Evolutionary conservation across 2,329 filamentous ascomycete genomes (phyloP), one percentile per base, ranked within the genome.

Genomic region (Diaporthe vaccinii): DNA sequence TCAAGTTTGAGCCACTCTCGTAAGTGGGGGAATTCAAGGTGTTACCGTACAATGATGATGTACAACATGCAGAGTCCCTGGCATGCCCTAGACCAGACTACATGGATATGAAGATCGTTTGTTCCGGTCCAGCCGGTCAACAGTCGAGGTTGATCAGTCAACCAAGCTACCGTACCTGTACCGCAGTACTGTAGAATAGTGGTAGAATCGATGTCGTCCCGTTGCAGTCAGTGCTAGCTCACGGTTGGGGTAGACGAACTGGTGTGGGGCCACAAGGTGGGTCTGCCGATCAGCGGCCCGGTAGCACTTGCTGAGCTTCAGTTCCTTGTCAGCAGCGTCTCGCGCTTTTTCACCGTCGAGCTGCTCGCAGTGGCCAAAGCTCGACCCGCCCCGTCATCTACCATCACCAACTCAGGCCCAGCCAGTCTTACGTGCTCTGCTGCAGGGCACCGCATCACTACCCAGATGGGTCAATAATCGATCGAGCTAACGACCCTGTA

Each of bases 221-320:
- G n/a, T 55, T 25, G 22, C 20, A n/a, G 49, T 55, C 49, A 31
- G 34, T 28, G 22, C 34, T 12, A 20, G 31, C 7, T 25, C 8
- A 39, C 14, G n/a, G 65, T 41, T 69, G 65, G 46, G 65, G 46
- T 39, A 25, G 41, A 53, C 31, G 28, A 67, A 51, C 62, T 53
- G 46, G 9, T 41, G 65, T 69, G 46, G 46, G 20, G 34, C 34
- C 9, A n/a, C 9, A 12, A 28, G n/a, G 65, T 69, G 65, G 65
- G 65, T 55, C 65, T 51, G 46, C 49, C 65, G 65, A 69, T 69
- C 65, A 20, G 15, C 65, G 65, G 65, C 49, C 46, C 65, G n/a
- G 17, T 12, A 55, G n/a, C 17, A 22, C 6, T 28, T 9, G 39
- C 25, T 14, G 65, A 68, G 65, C 65, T 68, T 20, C 31, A 10